Percentiles rank a stretch among this genome's conserved stretches.
These are phyloP conservation scores for Eutrema salsugineum DNA, from an alignment of 441 rosid species.

Conservation along the genomic window DNA sequence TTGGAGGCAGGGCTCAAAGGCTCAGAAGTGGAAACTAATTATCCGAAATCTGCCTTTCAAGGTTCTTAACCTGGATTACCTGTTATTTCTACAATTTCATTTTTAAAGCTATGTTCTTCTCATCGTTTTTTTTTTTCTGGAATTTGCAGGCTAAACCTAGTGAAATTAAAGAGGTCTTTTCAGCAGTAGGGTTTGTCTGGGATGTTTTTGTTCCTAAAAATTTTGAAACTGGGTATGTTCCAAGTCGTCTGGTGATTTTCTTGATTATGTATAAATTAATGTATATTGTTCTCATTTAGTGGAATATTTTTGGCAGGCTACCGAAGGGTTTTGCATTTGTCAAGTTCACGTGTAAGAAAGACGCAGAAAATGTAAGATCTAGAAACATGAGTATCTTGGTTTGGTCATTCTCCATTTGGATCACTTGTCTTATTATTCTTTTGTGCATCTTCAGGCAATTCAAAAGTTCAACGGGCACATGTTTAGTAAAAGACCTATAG, in stretches of 20 bases:
- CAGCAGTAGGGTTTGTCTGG: slow-evolving; percentile 91
- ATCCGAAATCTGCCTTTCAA: slow-evolving; percentile 88
- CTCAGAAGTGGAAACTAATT: slow-evolving; percentile 96
- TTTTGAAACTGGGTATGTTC: slow-evolving; percentile 71
- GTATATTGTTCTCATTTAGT: slow-evolving; percentile 14
- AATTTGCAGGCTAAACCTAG: slow-evolving; percentile 65
- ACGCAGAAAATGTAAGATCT: slow-evolving; percentile 73
- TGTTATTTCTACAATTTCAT: slow-evolving; percentile 5
- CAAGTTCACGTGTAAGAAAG: slow-evolving; percentile 87
- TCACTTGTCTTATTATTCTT: slow-evolving; percentile 2
- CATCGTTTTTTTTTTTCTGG: slow-evolving; percentile 12
- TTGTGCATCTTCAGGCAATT: slow-evolving; percentile 64
- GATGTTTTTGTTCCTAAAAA: slow-evolving; percentile 77
- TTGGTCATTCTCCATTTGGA: not conserved
- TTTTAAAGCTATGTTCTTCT: slow-evolving; percentile 12
- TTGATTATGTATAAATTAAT: not conserved
- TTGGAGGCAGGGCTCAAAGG: slow-evolving; percentile 81
- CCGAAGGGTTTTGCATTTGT: slow-evolving; percentile 76
- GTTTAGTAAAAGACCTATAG: slow-evolving; percentile 78
- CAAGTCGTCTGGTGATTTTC: slow-evolving; percentile 1
- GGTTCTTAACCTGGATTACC: slow-evolving; percentile 37
- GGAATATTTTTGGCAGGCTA: slow-evolving; percentile 28
- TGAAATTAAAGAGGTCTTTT: slow-evolving; percentile 62
- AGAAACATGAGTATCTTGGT: slow-evolving; percentile 9
- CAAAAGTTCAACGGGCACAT: slow-evolving; percentile 73